Base-by-base conservation (phyloP, 2,329 filamentous ascomycete genomes). In the Nemania serpens region DNA sequence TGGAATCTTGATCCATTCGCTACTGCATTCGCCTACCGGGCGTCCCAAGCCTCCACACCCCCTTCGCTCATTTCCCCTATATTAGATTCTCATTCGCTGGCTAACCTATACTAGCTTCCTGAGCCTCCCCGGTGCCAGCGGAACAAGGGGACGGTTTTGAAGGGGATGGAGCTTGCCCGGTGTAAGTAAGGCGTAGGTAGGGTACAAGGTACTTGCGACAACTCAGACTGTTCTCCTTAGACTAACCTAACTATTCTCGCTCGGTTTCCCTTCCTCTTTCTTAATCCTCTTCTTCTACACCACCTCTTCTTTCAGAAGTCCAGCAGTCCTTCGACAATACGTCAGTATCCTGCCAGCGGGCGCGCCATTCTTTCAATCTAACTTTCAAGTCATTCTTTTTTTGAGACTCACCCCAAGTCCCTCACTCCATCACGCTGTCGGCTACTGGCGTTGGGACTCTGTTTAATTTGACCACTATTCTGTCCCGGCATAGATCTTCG, bases 331-430 rank as follows among this genome's bases (percentile, higher is more conserved):
- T 69, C 75, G 74, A 79, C 74, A 75, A 76, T 71, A 68, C 69
- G 68, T 68, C 69, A 65, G 64, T 68, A 65, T 70, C 81, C 81
- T 82, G 81, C 80, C 79, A 81, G 81, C 82, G 76, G 83, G 83
- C 81, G 76, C 78, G 80, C 77, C 84, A 80, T 77, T 85, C 82
- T 70, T 84, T 84, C 79, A 72, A 69, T 74, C 63, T 66, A 68
- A 74, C 71, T 71, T 72, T 73, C 65, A 66, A 75, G 73, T 76
- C 78, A 73, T 74, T 81, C 78, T 9, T 70, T 78, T 77, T 76
- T 66, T 29, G 22, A 53, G 17, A 49, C 64, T 58, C 59, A 58
- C 63, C n/a, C 65, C 61, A 52, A 69, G 68, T 70, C 71, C 65
- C 65, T 71, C 70, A 51, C 71, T 73, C 58, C 41, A 64, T 58